phyloP scores from a whole-genome alignment of 2,329 filamentous ascomycete genomes.

The Trichoderma hamatum region DNA sequence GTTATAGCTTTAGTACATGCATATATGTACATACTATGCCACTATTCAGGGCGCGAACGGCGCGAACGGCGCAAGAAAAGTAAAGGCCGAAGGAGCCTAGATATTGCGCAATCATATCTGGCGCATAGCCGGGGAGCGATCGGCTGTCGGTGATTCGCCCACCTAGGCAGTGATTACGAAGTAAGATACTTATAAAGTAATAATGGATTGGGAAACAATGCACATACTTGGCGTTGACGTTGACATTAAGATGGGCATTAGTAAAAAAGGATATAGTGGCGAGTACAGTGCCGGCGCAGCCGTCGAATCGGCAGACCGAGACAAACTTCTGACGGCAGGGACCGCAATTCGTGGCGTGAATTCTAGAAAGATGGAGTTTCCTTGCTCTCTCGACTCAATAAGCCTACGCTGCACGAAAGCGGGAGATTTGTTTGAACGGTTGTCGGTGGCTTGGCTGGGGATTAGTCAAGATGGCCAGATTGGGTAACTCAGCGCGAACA shows the following conservation, averaged over 20 bases:
- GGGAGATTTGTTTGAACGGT: neutral
- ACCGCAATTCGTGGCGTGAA: neutral
- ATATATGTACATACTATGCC: neutral
- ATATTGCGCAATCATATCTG: slow-evolving; percentile 18
- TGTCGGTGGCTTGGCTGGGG: neutral
- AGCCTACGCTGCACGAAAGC: neutral
- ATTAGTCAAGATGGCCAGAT: neutral
- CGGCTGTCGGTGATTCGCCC: slow-evolving; percentile 12
- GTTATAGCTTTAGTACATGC: neutral
- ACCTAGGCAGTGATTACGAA: neutral
- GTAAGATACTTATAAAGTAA: neutral
- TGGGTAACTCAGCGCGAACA: neutral
- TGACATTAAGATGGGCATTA: neutral
- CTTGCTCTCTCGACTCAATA: neutral
- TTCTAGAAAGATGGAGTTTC: neutral
- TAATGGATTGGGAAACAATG: neutral
- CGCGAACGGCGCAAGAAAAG: neutral
- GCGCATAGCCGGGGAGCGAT: neutral
- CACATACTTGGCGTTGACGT: neutral
- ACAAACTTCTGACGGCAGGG: neutral
- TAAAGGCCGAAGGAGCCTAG: neutral
- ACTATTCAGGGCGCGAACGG: neutral
- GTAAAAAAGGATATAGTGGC: neutral
- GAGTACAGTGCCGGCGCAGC: neutral
- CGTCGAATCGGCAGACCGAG: neutral